Percentiles rank a stretch among this genome's conserved stretches.
These are phyloP conservation scores for Mycena polygramma DNA, from an alignment of 768 basidiomycete species.

Conservation along the genomic window DNA sequence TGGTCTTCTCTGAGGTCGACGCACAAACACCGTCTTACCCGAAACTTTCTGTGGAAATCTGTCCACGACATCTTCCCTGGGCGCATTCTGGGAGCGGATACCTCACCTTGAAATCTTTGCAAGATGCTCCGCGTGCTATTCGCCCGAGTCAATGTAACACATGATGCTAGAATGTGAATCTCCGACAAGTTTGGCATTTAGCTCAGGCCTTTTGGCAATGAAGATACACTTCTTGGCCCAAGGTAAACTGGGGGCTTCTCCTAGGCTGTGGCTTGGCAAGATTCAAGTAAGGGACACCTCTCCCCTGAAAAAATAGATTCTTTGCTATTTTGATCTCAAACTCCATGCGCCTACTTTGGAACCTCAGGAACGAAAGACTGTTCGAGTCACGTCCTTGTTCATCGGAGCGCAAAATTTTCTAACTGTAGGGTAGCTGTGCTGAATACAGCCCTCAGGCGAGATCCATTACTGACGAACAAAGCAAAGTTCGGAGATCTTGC, in stretches of 20 bases:
- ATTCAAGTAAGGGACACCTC: too few species aligned
- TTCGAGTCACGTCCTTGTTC: background rate
- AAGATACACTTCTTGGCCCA: too few species aligned
- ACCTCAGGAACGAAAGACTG: too few species aligned
- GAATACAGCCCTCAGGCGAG: background rate
- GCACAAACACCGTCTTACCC: background rate
- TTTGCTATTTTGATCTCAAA: background rate
- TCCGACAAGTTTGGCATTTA: too few species aligned
- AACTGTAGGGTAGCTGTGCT: background rate
- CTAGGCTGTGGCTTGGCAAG: too few species aligned
- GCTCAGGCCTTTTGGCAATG: too few species aligned
- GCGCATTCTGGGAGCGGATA: background rate
- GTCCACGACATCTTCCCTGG: background rate
- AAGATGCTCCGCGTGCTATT: background rate
- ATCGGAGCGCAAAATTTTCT: background rate
- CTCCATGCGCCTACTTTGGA: background rate
- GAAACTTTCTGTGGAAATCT: background rate
- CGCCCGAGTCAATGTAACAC: background rate
- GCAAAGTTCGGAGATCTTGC: background rate
- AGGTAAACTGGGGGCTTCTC: too few species aligned
- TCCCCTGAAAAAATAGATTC: too few species aligned
- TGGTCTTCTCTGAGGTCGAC: background rate
- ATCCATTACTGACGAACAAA: background rate
- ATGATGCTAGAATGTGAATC: background rate
- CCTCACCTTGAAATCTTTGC: background rate